phyloP scores from a whole-genome alignment of 345 rosid species.

The Sisymbrium irio region DNA sequence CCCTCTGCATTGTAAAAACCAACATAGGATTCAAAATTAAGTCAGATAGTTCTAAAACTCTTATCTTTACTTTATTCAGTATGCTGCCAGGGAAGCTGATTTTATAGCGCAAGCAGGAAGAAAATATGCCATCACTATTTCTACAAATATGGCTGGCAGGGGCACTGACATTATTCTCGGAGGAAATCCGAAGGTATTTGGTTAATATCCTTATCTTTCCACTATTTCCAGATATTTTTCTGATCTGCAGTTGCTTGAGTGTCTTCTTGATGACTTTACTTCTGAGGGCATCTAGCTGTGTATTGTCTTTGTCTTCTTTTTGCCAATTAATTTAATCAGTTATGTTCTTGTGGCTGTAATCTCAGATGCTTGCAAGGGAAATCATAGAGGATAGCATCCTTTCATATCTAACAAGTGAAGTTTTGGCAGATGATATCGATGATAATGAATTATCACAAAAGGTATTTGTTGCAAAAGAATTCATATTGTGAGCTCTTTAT shows the following conservation, averaged over 20 bases:
- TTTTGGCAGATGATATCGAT: conserved; percentile 45
- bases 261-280: neutral
- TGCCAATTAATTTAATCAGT: conserved; percentile 1
- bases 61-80: conserved; percentile 42
- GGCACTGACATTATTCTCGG: conserved; percentile 97
- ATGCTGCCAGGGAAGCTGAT: conserved; percentile 97
- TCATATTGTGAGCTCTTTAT: conserved; percentile 1
- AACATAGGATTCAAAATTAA: conserved; percentile 7
- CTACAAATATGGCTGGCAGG: conserved; percentile 99
- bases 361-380: conserved; percentile 84
- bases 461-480: conserved; percentile 39
- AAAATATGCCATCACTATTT: conserved; percentile 87
- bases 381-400: conserved; percentile 81
- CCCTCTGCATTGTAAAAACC: neutral
- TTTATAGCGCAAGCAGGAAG: conserved; percentile 92
- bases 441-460: conserved; percentile 46
- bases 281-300: conserved; percentile 18
- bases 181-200: conserved; percentile 84
- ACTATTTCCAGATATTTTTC: neutral
- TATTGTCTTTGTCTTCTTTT: neutral
- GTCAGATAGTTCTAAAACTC: neutral
- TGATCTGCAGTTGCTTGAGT: conserved; percentile 7
- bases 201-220: neutral
- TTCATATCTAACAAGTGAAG: conserved; percentile 65
- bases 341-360: conserved; percentile 21